Evolutionary conservation across 139 green algal species (phyloP), one percentile per base, ranked within the genome.

Genomic region (Nannochloris sp.): DNA sequence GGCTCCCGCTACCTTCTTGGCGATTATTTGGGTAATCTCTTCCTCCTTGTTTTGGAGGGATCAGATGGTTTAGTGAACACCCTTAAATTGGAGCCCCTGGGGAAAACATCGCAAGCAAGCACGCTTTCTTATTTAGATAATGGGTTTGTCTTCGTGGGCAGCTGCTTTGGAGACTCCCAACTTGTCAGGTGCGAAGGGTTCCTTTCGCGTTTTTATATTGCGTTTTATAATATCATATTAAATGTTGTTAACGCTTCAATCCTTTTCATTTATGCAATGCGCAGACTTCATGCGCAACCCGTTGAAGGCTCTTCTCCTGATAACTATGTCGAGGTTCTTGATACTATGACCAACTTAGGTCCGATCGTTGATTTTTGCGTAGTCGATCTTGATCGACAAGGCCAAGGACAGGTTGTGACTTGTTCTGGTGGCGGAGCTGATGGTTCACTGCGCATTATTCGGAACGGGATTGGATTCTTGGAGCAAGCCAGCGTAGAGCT

Each of bases 391-490:
- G 93, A 99, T 64, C 70, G 90, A 19, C 91, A 97, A 71, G 91
- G 92, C 2, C 92, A 97, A 76, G 90, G 90, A 0, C 91, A 96
- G 81, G 71, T 99, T 35, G 91, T 99, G 1, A 91, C 89, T 0
- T 97, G 90, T 76, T 91, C 77, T 27, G 93, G 93, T 0, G 72
- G 76, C 0, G 76, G 79, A 13, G 37, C 35, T 6, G 84, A 92
- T 37, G 92, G 91, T 44, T 89, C 73, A 5, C 81, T 99, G 60
- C 85, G 93, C 12, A 84, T 98, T 15, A 81, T 99, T 30, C 85
- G 92, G 37, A 97, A 96, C 65, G 94, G 94, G 55, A 95, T 99
- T n/a, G 94, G 94, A 62, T 91, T 99, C 70, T 87, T 92, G 47
- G 87, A 96, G 70, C 89, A 95, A 67, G 90, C 80, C 2, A 67